A percentile compares a stretch with the other conserved stretches of the same genome.
Evolutionary conservation across 1,139 yeast species (phyloP).

Genomic region (Diutina catenulata): DNA sequence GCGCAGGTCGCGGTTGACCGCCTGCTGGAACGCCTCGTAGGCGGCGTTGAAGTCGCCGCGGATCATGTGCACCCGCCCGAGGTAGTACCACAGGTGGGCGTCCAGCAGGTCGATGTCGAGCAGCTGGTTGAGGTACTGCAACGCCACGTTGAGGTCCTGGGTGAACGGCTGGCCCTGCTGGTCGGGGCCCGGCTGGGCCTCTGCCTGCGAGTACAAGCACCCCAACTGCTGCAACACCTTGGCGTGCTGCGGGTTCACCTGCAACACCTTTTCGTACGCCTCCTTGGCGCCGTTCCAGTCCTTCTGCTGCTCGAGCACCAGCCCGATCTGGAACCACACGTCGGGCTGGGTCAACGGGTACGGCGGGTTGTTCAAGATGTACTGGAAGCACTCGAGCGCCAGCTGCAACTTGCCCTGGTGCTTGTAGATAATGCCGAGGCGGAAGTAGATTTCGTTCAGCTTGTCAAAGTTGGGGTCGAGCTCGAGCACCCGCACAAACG

Average conservation of each 20-base stretch:
- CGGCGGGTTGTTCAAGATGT: constrained; percentile 84
- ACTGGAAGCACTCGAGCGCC: constrained; percentile 89
- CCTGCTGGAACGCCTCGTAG: constrained; percentile 96
- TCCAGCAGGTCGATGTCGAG: constrained; percentile 82
- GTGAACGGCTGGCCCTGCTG: constrained; percentile 16
- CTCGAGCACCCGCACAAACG: constrained; percentile 89
- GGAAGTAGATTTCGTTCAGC: constrained; percentile 89
- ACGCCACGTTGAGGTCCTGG: constrained; percentile 75
- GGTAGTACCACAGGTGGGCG: constrained; percentile 94
- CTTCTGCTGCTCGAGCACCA: constrained; percentile 87
- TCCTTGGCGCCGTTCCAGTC: constrained; percentile 88
- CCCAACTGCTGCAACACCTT: constrained; percentile 94
- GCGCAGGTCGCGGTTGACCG: constrained; percentile 90
- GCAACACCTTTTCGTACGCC: constrained; percentile 86
- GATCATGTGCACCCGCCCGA: constrained; percentile 95
- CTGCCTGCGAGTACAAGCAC: constrained; percentile 84
- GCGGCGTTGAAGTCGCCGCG: constrained; percentile 92
- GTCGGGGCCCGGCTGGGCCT: constrained; percentile 11
- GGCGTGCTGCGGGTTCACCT: constrained; percentile 87
- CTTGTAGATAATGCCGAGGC: constrained; percentile 94
- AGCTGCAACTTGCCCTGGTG: constrained; percentile 82
- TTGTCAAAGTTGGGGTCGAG: constrained; percentile 94
- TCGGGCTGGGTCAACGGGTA: constrained; percentile 93
- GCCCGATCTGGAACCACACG: constrained; percentile 97
- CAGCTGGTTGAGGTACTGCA: constrained; percentile 72